These are phyloP conservation scores for Taxawa tesnikishii DNA, from an alignment of 2,329 filamentous ascomycete species.

Conservation along the genomic window DNA sequence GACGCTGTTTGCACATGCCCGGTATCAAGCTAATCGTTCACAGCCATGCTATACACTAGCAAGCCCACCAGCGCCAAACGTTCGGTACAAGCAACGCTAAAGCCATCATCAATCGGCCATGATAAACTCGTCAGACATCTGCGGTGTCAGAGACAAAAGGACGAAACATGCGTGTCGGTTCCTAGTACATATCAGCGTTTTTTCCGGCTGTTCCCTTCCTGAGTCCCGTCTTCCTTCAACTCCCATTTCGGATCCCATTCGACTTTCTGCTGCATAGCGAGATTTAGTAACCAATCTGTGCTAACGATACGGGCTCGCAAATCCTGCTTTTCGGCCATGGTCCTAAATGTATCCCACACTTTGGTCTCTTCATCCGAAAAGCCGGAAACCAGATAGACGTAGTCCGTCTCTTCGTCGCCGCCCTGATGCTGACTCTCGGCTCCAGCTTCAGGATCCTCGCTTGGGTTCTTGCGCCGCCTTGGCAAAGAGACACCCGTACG, in stretches of 20 bases:
- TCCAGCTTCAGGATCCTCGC: constrained; percentile 48
- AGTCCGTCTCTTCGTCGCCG: constrained; percentile 36
- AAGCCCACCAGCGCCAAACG: too few relatives aligned
- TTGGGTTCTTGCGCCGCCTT: constrained; percentile 30
- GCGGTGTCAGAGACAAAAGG: too few relatives aligned
- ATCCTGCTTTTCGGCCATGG: constrained; percentile 65
- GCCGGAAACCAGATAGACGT: constrained; percentile 70
- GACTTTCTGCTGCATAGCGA: constrained; percentile 78
- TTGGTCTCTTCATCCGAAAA: constrained; percentile 53
- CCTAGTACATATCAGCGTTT: too few relatives aligned
- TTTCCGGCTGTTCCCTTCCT: background rate
- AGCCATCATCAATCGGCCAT: too few relatives aligned
- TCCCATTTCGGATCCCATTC: constrained; percentile 19
- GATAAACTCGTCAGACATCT: background rate
- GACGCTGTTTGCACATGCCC: too few relatives aligned
- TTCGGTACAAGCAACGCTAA: too few relatives aligned
- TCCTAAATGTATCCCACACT: constrained; percentile 68
- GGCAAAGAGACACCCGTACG: constrained; percentile 50
- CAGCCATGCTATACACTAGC: too few relatives aligned
- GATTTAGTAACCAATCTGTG: constrained; percentile 80
- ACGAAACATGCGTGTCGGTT: too few relatives aligned
- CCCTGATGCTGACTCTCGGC: constrained; percentile 35
- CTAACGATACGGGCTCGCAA: constrained; percentile 75
- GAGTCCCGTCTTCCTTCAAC: constrained; percentile 12
- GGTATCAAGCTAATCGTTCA: too few relatives aligned